Percentiles rank a stretch among this genome's conserved stretches.
Conservation (phyloP, 371 early-diverging fungal genomes). For the Mortierella sp. region DNA sequence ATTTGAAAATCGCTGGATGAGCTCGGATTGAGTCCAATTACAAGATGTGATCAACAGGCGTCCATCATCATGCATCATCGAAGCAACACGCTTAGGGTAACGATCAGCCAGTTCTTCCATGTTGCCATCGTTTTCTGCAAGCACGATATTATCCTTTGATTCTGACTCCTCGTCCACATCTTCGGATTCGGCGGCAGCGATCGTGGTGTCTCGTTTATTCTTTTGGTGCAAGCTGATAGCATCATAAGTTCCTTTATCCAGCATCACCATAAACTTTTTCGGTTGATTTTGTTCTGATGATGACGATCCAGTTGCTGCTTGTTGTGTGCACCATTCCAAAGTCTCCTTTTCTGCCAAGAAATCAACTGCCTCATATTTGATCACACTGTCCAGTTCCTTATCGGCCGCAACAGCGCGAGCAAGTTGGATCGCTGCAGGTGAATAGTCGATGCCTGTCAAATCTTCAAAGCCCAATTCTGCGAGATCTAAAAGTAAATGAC, state of each 20-base stretch:
- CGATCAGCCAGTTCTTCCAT: slow-evolving; percentile 55
- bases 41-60: slow-evolving; percentile 90
- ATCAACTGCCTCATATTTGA: slow-evolving; percentile 72
- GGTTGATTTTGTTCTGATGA: slow-evolving; percentile 4
- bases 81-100: slow-evolving; percentile 51
- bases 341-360: slow-evolving; percentile 66
- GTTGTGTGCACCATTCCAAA: slow-evolving; percentile 54
- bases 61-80: slow-evolving; percentile 63
- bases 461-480: slow-evolving; percentile 75
- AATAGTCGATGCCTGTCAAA: slow-evolving; percentile 90
- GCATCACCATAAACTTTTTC: slow-evolving; percentile 70
- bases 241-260: slow-evolving; percentile 96
- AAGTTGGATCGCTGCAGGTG: slow-evolving; percentile 78
- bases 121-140: slow-evolving; percentile 47
- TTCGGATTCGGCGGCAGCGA: slow-evolving; percentile 59
- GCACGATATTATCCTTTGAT: slow-evolving; percentile 17
- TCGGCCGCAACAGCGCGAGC: slow-evolving; percentile 70
- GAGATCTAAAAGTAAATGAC: slow-evolving; percentile 86
- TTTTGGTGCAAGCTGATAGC: slow-evolving; percentile 84
- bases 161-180: slow-evolving; percentile 35
- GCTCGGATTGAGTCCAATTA: slow-evolving; percentile 93
- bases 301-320: slow-evolving; percentile 5
- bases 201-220: slow-evolving; percentile 55
- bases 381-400: slow-evolving; percentile 57
- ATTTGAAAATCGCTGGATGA: slow-evolving; percentile 71